Evolutionary conservation across 2,329 filamentous ascomycete genomes (phyloP).

Genomic region (Scopulariopsis brevicaulis): DNA sequence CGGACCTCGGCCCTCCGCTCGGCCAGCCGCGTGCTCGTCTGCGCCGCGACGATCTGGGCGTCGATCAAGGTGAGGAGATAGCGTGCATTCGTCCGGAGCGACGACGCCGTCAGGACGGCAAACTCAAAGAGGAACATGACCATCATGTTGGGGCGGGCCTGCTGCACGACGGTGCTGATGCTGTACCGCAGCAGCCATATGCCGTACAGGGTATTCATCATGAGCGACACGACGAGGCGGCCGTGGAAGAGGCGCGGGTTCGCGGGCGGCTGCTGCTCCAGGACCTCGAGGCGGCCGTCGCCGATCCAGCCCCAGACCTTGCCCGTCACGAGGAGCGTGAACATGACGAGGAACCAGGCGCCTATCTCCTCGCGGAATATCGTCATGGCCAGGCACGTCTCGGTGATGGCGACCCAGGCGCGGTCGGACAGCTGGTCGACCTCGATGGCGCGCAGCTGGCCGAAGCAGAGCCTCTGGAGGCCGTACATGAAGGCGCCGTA

Average conservation of each 20-base stretch:
- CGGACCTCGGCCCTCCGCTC: conserved; percentile 59
- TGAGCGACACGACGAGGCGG: conserved; percentile 66
- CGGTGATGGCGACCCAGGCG: conserved; percentile 95
- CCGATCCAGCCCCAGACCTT: conserved; percentile 99
- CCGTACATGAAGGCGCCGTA: conserved; percentile 75
- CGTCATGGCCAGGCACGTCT: conserved; percentile 95
- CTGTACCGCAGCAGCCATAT: conserved; percentile 71
- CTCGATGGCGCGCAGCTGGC: conserved; percentile 82
- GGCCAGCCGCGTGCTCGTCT: conserved; percentile 58
- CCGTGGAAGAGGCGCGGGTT: conserved; percentile 84
- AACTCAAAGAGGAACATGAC: conserved; percentile 99
- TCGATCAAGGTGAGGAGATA: conserved; percentile 75
- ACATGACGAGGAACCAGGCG: conserved; percentile 93
- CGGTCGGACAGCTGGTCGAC: conserved; percentile 96
- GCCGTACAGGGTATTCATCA: conserved; percentile 72
- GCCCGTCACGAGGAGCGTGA: conserved; percentile 79
- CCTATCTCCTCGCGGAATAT: conserved; percentile 94
- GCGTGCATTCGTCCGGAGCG: conserved; percentile 64
- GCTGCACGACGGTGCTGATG: conserved; percentile 69
- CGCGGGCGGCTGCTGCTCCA: conserved; percentile 88
- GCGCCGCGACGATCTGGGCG: conserved; percentile 59
- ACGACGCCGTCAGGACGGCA: conserved; percentile 71
- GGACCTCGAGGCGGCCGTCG: conserved; percentile 82
- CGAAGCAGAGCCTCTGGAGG: conserved; percentile 83
- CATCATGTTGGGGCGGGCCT: conserved; percentile 96